phyloP scores from a whole-genome alignment of 2,329 filamentous ascomycete species.

The Didymella pomorum region DNA sequence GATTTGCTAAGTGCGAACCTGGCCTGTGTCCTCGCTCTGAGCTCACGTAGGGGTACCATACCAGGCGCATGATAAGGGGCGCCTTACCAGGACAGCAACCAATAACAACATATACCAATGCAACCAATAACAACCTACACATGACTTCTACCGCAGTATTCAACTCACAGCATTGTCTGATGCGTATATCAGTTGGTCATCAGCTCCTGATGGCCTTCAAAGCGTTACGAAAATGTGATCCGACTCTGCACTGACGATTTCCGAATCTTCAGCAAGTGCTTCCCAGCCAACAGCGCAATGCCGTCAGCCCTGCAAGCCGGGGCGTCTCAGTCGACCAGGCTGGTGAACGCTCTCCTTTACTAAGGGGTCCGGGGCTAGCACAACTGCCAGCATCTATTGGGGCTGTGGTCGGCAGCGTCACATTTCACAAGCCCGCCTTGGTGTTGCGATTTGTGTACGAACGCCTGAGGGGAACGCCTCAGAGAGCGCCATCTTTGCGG shows the following conservation, averaged over 20 bases:
- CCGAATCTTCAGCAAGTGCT: not conserved
- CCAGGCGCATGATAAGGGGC: not conserved
- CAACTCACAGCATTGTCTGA: too few species aligned
- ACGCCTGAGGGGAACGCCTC: not conserved
- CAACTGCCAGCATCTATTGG: not conserved
- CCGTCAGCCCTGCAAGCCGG: not conserved
- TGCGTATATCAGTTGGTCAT: not conserved
- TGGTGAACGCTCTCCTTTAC: not conserved
- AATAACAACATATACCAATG: not conserved
- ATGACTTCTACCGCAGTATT: too few species aligned
- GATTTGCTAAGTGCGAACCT: not conserved
- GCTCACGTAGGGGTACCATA: not conserved
- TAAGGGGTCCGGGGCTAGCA: not conserved
- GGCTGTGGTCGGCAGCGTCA: not conserved
- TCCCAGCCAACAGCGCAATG: not conserved
- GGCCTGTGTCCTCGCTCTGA: not conserved
- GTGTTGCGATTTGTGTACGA: not conserved
- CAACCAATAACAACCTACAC: not conserved
- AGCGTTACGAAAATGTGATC: not conserved
- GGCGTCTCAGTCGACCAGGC: not conserved
- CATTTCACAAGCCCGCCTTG: not conserved
- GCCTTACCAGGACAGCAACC: not conserved
- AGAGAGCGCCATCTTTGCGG: not conserved
- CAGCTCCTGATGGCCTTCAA: not conserved
- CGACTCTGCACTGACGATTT: not conserved